Evolutionary conservation across 495 filamentous ascomycete species (phyloP).

Genomic region (Podospora pseudopauciseta): DNA sequence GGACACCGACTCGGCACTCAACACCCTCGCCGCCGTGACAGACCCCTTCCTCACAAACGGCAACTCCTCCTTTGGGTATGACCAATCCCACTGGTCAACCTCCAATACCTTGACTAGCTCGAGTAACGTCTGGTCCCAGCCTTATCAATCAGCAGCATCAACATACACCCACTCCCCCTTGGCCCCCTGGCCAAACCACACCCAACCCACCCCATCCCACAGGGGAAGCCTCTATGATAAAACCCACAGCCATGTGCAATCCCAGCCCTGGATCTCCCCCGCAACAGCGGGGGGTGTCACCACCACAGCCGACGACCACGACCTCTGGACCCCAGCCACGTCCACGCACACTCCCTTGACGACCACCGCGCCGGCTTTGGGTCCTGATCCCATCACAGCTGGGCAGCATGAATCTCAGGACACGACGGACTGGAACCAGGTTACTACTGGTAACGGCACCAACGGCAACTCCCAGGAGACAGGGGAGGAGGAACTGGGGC

Average conservation of each 20-base stretch:
- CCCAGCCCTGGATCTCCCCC: neutral
- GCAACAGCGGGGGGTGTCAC: neutral
- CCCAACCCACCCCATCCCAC: neutral
- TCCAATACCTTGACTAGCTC: neutral
- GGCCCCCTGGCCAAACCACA: neutral
- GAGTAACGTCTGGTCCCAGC: neutral
- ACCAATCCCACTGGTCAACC: neutral
- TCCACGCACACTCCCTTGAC: neutral
- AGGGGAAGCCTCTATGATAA: neutral
- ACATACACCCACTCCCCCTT: neutral
- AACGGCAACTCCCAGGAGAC: neutral
- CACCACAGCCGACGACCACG: neutral
- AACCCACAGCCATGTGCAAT: neutral
- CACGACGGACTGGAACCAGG: neutral
- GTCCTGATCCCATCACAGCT: neutral
- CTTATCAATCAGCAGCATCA: neutral
- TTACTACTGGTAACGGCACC: neutral
- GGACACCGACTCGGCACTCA: slow-evolving; percentile 2
- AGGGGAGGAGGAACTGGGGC: neutral
- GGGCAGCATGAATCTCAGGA: neutral
- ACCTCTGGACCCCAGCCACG: neutral
- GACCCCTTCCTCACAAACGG: slow-evolving; percentile 27
- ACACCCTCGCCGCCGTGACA: slow-evolving; percentile 17
- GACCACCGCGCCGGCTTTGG: neutral
- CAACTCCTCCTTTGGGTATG: slow-evolving; percentile 3